A percentile compares a stretch with the other conserved stretches of the same genome.
phyloP scores from a whole-genome alignment of 2,329 filamentous ascomycete species.

The Daldinia sp. region DNA sequence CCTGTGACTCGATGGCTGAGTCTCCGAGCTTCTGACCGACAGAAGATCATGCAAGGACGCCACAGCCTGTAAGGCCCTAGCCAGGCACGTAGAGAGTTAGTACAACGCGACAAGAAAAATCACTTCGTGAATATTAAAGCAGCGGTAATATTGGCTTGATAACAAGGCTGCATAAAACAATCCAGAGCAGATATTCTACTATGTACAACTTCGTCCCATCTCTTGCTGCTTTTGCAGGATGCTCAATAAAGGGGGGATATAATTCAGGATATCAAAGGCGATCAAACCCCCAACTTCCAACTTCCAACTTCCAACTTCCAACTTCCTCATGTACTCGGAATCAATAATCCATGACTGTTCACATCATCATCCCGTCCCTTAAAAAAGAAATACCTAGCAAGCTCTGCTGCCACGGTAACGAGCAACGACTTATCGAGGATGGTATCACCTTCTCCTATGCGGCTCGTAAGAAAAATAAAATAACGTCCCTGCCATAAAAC shows the following conservation, averaged over 20 bases:
- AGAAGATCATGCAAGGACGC: conserved; percentile 16
- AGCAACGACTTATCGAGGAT: conserved; percentile 27
- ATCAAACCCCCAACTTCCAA: neutral
- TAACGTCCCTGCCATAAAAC: conserved; percentile 24
- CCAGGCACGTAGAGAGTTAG: conserved; percentile 10
- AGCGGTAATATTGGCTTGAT: conserved; percentile 4
- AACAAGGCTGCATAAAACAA: conserved; percentile 7
- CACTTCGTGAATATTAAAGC: neutral
- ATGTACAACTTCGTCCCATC: conserved; percentile 15
- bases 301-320: neutral
- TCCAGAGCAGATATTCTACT: conserved; percentile 9
- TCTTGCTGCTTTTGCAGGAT: conserved; percentile 11
- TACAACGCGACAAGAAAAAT: neutral
- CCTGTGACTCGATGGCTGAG: conserved; percentile 1
- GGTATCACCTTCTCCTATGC: conserved; percentile 29
- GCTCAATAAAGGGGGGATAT: conserved; percentile 4
- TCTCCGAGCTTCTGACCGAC: neutral
- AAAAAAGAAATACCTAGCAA: neutral
- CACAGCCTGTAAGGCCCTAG: conserved; percentile 1
- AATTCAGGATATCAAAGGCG: conserved; percentile 12
- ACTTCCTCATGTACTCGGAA: conserved; percentile 1
- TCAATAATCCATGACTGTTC: conserved; percentile 2
- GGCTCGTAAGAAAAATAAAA: conserved; percentile 21
- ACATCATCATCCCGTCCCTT: neutral
- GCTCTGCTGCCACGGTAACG: neutral